A percentile compares a stretch with the other conserved stretches of the same genome.
These are phyloP conservation scores for Cladophialophora carrionii DNA, from an alignment of 2,329 filamentous ascomycete species.

Conservation along the genomic window DNA sequence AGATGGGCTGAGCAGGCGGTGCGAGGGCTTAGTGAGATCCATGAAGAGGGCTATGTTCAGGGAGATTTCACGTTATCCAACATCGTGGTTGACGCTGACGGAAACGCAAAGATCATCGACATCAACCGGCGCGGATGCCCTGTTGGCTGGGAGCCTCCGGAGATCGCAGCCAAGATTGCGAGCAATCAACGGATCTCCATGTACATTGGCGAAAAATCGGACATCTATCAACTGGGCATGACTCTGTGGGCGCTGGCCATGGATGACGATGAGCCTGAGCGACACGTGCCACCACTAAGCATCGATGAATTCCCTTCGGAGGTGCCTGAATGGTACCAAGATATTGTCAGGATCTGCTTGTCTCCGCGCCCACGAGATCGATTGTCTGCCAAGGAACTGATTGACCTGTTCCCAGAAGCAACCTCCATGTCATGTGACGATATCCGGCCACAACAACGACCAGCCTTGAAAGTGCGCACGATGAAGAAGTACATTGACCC, in stretches of 20 bases:
- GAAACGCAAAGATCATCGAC: constrained; percentile 95
- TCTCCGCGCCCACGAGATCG: constrained; percentile 72
- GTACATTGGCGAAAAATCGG: constrained; percentile 98
- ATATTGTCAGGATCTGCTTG: constrained; percentile 76
- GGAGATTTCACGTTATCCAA: constrained; percentile 97
- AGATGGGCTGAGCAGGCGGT: constrained; percentile 92
- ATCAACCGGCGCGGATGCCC: constrained; percentile 97
- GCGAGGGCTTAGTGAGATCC: constrained; percentile 84
- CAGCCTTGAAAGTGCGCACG: constrained; percentile 26
- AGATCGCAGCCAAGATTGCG: constrained; percentile 81
- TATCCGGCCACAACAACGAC: constrained; percentile 20
- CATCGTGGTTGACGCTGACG: constrained; percentile 83
- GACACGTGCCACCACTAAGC: constrained; percentile 70
- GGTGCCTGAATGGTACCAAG: constrained; percentile 78
- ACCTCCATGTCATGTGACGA: constrained; percentile 16
- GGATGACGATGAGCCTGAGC: constrained; percentile 87
- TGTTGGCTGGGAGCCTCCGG: constrained; percentile 95
- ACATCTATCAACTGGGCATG: constrained; percentile 96
- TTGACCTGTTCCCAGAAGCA: constrained; percentile 66
- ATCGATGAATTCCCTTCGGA: constrained; percentile 60
- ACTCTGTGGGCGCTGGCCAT: constrained; percentile 90
- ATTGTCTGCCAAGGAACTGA: constrained; percentile 71
- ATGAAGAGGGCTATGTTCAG: constrained; percentile 94
- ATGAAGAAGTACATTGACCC: constrained; percentile 38
- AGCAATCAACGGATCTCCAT: constrained; percentile 89